A percentile compares a stretch with the other conserved stretches of the same genome.
phyloP scores from a whole-genome alignment of 495 filamentous ascomycete genomes.

The Choiromyces venosus region DNA sequence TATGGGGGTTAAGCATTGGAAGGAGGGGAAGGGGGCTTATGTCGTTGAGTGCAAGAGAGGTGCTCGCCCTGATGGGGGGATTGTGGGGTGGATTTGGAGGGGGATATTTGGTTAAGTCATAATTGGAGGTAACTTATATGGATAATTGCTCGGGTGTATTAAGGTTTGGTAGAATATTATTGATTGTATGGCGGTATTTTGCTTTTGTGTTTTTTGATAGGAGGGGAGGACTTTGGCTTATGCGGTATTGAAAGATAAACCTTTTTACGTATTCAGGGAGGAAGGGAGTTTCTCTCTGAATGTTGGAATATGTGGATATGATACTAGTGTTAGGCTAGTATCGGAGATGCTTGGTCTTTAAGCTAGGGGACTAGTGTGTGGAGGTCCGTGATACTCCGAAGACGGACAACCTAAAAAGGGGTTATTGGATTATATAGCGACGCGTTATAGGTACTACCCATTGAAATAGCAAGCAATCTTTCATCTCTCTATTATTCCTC shows the following conservation, averaged over 20 bases:
- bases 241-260: neutral
- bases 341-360: too few species aligned
- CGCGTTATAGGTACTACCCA: too few species aligned
- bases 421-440: too few species aligned
- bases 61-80: neutral
- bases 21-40: conserved; percentile 39
- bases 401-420: too few species aligned
- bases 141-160: neutral
- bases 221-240: neutral
- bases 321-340: too few species aligned
- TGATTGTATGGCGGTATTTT: neutral
- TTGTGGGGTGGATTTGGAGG: conserved; percentile 14
- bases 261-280: neutral
- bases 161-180: neutral
- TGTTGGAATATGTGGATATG: too few species aligned
- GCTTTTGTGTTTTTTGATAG: neutral
- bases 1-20: conserved; percentile 53
- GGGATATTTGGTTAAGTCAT: conserved; percentile 15
- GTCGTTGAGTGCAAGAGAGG: conserved; percentile 23
- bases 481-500: too few species aligned
- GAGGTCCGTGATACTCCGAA: too few species aligned
- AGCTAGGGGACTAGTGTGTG: too few species aligned
- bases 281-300: neutral
- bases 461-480: too few species aligned
- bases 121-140: neutral